These are phyloP conservation scores for Emmonsiellopsis sp. DNA, from an alignment of 2,329 filamentous ascomycete species.

Conservation along the genomic window DNA sequence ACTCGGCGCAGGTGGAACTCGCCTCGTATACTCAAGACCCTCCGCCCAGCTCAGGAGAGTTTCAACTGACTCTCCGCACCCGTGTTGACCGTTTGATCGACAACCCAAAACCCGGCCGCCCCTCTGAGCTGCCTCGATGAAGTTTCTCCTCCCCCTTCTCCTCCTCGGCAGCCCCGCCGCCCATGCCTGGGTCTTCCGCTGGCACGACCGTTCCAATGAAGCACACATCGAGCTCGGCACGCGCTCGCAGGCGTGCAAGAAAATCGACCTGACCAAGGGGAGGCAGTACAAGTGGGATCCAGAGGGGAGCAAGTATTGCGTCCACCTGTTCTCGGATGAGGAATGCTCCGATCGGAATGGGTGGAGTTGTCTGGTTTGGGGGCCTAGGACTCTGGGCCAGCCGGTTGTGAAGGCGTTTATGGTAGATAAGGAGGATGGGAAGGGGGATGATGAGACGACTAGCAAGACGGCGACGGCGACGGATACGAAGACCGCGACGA, in stretches of 20 bases:
- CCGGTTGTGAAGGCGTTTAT: background rate
- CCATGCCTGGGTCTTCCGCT: conserved; percentile 6
- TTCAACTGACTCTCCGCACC: too few species aligned
- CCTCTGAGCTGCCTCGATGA: background rate
- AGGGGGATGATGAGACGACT: background rate
- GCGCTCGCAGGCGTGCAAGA: background rate
- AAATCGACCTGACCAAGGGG: conserved; percentile 5
- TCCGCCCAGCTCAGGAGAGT: too few species aligned
- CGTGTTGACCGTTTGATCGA: too few species aligned
- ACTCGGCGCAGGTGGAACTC: too few species aligned
- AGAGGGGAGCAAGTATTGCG: conserved; percentile 1
- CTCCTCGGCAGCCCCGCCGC: background rate
- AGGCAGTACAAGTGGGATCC: conserved; percentile 8
- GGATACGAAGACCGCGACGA: background rate
- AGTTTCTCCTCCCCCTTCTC: background rate
- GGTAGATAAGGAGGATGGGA: conserved; percentile 3
- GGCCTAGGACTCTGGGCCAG: conserved; percentile 4
- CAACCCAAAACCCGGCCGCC: too few species aligned
- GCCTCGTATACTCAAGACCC: too few species aligned
- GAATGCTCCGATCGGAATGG: conserved; percentile 4
- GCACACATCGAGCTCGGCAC: conserved; percentile 3
- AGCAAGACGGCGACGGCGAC: background rate
- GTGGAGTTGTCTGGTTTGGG: conserved; percentile 6
- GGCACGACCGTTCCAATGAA: background rate
- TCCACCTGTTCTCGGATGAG: conserved; percentile 5